phyloP scores from a whole-genome alignment of 1,139 yeast species.

The Hansenula sp. region DNA sequence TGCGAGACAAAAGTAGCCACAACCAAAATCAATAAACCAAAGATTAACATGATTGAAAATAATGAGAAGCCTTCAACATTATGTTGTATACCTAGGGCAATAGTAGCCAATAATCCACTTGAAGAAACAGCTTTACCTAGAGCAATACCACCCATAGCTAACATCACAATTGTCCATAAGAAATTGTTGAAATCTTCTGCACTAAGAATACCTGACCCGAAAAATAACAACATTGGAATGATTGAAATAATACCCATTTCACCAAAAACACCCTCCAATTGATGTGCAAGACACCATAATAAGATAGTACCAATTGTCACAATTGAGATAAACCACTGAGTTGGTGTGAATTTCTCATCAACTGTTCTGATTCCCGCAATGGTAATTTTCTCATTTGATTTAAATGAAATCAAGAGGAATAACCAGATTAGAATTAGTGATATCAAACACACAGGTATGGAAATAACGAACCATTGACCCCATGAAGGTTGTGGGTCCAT shows the following conservation, averaged over 20 bases:
- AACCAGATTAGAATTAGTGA: conserved; percentile 68
- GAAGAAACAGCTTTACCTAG: conserved; percentile 89
- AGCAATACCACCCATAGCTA: conserved; percentile 97
- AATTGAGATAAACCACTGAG: conserved; percentile 63
- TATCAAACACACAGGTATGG: conserved; percentile 71
- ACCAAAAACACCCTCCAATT: conserved; percentile 68
- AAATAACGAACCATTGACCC: conserved; percentile 90
- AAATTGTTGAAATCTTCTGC: conserved; percentile 89
- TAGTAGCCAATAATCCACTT: conserved; percentile 76
- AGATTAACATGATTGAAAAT: conserved; percentile 65
- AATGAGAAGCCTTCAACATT: conserved; percentile 58
- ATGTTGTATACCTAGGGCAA: conserved; percentile 64
- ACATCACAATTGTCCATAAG: conserved; percentile 88
- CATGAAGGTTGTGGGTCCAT: conserved; percentile 92
- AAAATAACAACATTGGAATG: conserved; percentile 77
- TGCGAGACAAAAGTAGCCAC: conserved; percentile 95
- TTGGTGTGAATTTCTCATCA: conserved; percentile 62
- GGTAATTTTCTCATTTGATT: conserved; percentile 50
- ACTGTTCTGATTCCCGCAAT: conserved; percentile 49
- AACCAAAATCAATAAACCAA: conserved; percentile 72
- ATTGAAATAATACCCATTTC: conserved; percentile 88
- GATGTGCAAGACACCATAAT: conserved; percentile 80
- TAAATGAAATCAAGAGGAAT: conserved; percentile 62
- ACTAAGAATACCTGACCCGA: conserved; percentile 80
- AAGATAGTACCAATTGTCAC: conserved; percentile 70